A percentile compares a stretch with the other conserved stretches of the same genome.
These are phyloP conservation scores for Ustilago vetiveriae DNA, from an alignment of 1,284 basidiomycete species.

Conservation along the genomic window DNA sequence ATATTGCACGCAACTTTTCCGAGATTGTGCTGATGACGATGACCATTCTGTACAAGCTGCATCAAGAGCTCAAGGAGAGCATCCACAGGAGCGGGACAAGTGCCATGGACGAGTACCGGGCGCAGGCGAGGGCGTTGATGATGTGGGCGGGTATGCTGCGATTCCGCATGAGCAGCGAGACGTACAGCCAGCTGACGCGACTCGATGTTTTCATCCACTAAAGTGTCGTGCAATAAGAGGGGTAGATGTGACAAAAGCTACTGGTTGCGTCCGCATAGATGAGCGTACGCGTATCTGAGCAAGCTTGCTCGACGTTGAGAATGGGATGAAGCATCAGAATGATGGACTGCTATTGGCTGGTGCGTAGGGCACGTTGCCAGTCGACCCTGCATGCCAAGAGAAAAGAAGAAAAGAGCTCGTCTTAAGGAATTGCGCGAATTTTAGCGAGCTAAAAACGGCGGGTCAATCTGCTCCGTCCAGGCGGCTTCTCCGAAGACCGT, in stretches of 20 bases:
- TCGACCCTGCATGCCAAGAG: slow-evolving; percentile 2
- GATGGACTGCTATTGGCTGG: neutral
- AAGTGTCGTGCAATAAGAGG: neutral
- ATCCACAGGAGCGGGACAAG: slow-evolving; percentile 47
- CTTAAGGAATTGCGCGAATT: neutral
- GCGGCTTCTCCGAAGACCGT: too few relatives aligned
- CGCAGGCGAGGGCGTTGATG: slow-evolving; percentile 64
- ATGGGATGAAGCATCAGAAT: too few relatives aligned
- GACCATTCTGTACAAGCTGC: slow-evolving; percentile 79
- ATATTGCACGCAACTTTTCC: slow-evolving; percentile 87
- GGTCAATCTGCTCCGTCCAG: neutral
- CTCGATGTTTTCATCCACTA: slow-evolving; percentile 58
- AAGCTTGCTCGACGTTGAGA: too few relatives aligned
- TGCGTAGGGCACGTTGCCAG: neutral
- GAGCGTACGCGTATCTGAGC: too few relatives aligned
- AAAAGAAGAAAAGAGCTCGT: slow-evolving; percentile 1
- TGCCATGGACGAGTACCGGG: slow-evolving; percentile 59
- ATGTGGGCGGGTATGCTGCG: slow-evolving; percentile 67
- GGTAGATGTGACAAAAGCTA: too few relatives aligned
- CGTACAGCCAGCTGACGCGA: slow-evolving; percentile 64
- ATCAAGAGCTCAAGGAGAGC: slow-evolving; percentile 61
- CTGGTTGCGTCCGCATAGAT: too few relatives aligned
- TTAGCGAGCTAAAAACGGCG: too few relatives aligned
- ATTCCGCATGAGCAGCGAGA: slow-evolving; percentile 66
- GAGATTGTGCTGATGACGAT: slow-evolving; percentile 90